Evolutionary conservation across 2,329 filamentous ascomycete genomes (phyloP).

Genomic region (Sporothrix schenckii): DNA sequence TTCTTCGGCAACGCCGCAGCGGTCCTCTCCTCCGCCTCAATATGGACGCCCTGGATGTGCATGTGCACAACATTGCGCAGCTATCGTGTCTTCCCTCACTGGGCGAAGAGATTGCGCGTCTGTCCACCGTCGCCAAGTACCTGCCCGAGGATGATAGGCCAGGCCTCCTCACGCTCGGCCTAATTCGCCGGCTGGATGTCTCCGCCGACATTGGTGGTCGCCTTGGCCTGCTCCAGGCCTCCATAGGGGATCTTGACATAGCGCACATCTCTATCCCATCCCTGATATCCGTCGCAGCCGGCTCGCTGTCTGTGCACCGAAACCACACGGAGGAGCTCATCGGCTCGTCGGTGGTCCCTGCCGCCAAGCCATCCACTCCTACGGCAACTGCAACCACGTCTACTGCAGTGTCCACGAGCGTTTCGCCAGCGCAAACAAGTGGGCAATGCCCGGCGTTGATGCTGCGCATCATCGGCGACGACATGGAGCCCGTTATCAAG

Average conservation of each 20-base stretch:
- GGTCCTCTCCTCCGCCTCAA: slow-evolving; percentile 77
- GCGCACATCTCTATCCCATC: slow-evolving; percentile 85
- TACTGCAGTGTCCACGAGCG: slow-evolving; percentile 34
- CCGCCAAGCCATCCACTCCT: background rate
- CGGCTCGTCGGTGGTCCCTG: slow-evolving; percentile 50
- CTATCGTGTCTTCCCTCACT: slow-evolving; percentile 70
- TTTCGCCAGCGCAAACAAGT: background rate
- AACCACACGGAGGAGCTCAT: slow-evolving; percentile 73
- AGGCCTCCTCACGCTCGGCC: slow-evolving; percentile 74
- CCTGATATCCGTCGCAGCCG: slow-evolving; percentile 76
- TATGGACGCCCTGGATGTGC: slow-evolving; percentile 65
- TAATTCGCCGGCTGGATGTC: slow-evolving; percentile 65
- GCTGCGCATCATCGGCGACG: slow-evolving; percentile 87
- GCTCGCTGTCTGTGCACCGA: slow-evolving; percentile 62
- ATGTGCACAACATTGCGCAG: slow-evolving; percentile 65
- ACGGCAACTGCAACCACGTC: slow-evolving; percentile 36
- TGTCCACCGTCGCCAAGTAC: slow-evolving; percentile 90
- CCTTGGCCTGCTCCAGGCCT: slow-evolving; percentile 65
- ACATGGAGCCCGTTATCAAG: slow-evolving; percentile 89
- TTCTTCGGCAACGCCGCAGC: slow-evolving; percentile 82
- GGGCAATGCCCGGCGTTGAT: slow-evolving; percentile 65
- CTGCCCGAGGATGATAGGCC: slow-evolving; percentile 93
- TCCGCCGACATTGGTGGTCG: slow-evolving; percentile 66
- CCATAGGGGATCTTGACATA: slow-evolving; percentile 66
- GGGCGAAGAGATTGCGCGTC: slow-evolving; percentile 74